Conservation (phyloP, 1,284 basidiomycete species). For the Malassezia obtusa region DNA sequence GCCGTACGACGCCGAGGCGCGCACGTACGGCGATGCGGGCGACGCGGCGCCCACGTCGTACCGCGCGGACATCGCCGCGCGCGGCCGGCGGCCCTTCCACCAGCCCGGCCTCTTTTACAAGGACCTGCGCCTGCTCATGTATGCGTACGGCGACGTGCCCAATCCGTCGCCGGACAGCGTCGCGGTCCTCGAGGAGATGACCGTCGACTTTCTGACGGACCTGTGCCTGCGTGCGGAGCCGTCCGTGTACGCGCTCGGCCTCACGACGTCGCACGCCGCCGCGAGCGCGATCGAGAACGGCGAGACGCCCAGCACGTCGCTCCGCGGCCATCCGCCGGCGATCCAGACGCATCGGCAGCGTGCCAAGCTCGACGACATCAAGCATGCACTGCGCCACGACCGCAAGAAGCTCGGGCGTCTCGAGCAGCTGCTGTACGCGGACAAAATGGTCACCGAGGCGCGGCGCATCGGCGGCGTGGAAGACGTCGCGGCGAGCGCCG, state of each 20-base stretch:
- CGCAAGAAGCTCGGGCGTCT: constrained; percentile 39
- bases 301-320: constrained; percentile 3
- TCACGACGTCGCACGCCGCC: constrained; percentile 23
- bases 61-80: constrained; percentile 2
- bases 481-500: constrained; percentile 32
- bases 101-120: constrained; percentile 32
- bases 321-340: constrained; percentile 8
- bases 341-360: constrained; percentile 26
- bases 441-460: constrained; percentile 42
- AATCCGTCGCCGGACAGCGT: constrained; percentile 77
- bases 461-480: constrained; percentile 36
- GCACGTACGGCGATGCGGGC: not conserved
- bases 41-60: not conserved
- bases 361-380: constrained; percentile 44
- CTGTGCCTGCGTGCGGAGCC: constrained; percentile 56
- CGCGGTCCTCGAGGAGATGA: constrained; percentile 83
- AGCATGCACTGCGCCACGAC: constrained; percentile 42
- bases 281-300: constrained; percentile 15
- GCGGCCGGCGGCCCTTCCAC: constrained; percentile 28
- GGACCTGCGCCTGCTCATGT: constrained; percentile 69
- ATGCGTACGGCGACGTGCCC: constrained; percentile 84
- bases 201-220: constrained; percentile 80
- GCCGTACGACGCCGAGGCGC: constrained; percentile 8
- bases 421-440: constrained; percentile 45
- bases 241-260: constrained; percentile 29